phyloP scores from a whole-genome alignment of 208 protist genomes.

The Acanthamoeba divionensis region DNA sequence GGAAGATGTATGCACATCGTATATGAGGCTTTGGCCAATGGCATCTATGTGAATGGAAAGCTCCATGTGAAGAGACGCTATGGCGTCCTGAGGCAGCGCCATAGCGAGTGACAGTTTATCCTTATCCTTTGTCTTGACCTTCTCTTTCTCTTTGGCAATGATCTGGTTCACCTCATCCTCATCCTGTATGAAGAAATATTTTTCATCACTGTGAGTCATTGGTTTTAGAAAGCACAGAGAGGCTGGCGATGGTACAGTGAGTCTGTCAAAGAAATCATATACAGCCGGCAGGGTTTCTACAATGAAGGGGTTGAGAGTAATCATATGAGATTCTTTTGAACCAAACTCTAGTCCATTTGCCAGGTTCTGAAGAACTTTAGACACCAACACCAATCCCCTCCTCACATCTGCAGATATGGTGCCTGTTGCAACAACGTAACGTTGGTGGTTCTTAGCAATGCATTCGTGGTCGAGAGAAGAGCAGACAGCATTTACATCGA shows the following conservation, averaged over 20 bases:
- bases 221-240: not conserved
- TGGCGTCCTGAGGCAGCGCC: not conserved
- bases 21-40: not conserved
- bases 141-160: not conserved
- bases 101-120: not conserved
- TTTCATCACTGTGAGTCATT: not conserved
- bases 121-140: not conserved
- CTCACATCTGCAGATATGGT: too few species aligned
- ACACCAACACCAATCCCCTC: too few species aligned
- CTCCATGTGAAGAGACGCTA: not conserved
- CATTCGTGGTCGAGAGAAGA: too few species aligned
- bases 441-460: too few species aligned
- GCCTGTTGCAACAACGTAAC: too few species aligned
- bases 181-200: not conserved
- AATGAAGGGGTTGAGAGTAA: conserved; percentile 67
- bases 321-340: conserved; percentile 69
- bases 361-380: too few species aligned
- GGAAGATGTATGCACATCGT: not conserved
- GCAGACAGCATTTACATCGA: too few species aligned
- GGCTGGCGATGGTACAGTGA: not conserved
- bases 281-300: conserved; percentile 22
- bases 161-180: not conserved
- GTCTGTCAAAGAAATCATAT: conserved; percentile 2
- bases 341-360: conserved; percentile 48
- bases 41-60: not conserved